Base-by-base conservation (phyloP, 2,329 filamentous ascomycete genomes). In the Ciborinia camelliae region DNA sequence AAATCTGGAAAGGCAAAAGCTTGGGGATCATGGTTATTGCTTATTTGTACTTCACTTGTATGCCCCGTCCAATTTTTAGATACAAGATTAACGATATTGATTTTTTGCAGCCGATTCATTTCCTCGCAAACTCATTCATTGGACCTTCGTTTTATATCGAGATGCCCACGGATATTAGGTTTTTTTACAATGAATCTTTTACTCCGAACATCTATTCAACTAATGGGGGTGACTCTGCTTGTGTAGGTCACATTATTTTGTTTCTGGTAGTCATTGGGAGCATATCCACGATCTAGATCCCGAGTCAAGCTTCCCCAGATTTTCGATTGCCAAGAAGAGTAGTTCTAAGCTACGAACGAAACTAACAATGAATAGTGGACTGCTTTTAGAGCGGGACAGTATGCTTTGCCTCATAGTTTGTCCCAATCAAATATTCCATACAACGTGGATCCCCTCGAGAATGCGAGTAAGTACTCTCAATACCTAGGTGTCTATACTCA, bases 81-180 rank as follows among this genome's bases (percentile, higher is more conserved):
- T n/a, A 9, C n/a, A 8, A 15, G 12, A 14, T 30, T n/a, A 37
- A 5, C 20, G 9, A n/a, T 41, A 18, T 51, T 65, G 37, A 65
- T 15, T 15, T 26, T 39, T 9, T 26, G 8, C 58, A 70, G 67
- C 69, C 69, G 4, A 41, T 70, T 18, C 68, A 70, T 59, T 70
- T 70, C 57, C 68, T 70, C 39, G 66, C 69, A n/a, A 69, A 70
- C 30, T 70, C 68, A 14, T 45, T 70, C 4, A 65, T 69, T 23
- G 69, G 69, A 18, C 65, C 69, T 2, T 69, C 66, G 1, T 70
- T 69, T 45, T 69, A 69, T 39, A 59, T 68, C 10, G 55, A 61
- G 37, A 70, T 69, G 68, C 68, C 69, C 4, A 58, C 52, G 3
- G 15, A 65, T 32, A n/a, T 65, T n/a, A 30, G 14, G 14, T 55